phyloP scores from a whole-genome alignment of 1,284 basidiomycete genomes.

The Pseudozyma sp. region DNA sequence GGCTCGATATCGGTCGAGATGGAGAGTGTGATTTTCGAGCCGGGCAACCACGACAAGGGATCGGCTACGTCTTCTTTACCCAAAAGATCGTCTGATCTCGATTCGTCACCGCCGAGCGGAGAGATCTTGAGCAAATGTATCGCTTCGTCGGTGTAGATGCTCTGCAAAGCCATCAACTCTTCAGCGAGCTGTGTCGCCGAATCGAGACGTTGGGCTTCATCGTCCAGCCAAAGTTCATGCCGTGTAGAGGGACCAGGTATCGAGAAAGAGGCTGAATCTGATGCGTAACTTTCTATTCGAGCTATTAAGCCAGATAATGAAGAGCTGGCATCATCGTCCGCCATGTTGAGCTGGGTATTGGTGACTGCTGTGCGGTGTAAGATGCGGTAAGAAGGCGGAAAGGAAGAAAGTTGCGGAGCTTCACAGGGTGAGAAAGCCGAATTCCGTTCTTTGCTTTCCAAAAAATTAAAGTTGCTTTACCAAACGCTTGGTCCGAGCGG shows the following conservation, averaged over 20 bases:
- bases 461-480: background rate
- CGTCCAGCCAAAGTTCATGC: constrained; percentile 26
- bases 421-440: no score
- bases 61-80: constrained; percentile 27
- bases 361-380: background rate
- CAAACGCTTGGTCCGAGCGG: constrained; percentile 23
- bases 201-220: constrained; percentile 24
- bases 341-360: constrained; percentile 1
- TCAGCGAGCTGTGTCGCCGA: constrained; percentile 53
- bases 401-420: background rate
- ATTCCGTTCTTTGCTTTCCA: background rate
- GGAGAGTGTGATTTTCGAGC: constrained; percentile 39
- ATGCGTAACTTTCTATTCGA: constrained; percentile 29
- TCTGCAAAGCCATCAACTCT: constrained; percentile 61
- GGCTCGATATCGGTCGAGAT: constrained; percentile 41
- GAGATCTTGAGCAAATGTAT: constrained; percentile 39
- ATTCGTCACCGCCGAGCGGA: background rate
- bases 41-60: constrained; percentile 35
- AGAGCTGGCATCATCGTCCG: constrained; percentile 14
- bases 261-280: constrained; percentile 18
- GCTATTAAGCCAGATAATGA: constrained; percentile 34
- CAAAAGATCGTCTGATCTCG: background rate
- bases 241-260: constrained; percentile 21
- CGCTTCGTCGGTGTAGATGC: constrained; percentile 62
- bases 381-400: background rate